Evolutionary conservation across 2,329 filamentous ascomycete genomes (phyloP).

Genomic region (Penicillium psychrosexuale): DNA sequence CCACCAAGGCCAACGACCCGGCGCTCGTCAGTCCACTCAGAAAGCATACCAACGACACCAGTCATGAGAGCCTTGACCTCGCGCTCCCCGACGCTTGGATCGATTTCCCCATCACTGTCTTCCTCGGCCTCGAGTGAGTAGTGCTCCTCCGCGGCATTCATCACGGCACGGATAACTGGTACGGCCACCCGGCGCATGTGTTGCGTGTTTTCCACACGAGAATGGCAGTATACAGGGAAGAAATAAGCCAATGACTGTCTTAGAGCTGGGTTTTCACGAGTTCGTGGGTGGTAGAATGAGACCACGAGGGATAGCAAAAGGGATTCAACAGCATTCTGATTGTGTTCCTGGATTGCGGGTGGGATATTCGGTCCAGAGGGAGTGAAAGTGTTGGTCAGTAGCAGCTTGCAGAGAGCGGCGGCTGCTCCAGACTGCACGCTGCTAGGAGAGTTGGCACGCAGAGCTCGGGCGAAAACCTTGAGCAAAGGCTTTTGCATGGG

Average conservation of each 20-base stretch:
- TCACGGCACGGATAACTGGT: constrained; percentile 68
- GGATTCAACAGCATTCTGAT: constrained; percentile 61
- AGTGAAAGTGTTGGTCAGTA: constrained; percentile 71
- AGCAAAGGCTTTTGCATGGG: constrained; percentile 62
- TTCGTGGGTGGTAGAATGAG: constrained; percentile 85
- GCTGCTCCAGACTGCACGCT: constrained; percentile 79
- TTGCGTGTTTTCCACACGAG: constrained; percentile 74
- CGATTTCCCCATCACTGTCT: constrained; percentile 69
- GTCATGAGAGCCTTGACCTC: constrained; percentile 56
- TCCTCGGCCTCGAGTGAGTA: constrained; percentile 71
- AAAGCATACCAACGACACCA: constrained; percentile 73
- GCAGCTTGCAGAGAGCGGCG: constrained; percentile 77
- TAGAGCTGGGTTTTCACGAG: constrained; percentile 73
- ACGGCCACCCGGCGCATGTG: constrained; percentile 74
- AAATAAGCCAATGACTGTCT: constrained; percentile 90
- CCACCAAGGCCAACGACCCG: constrained; percentile 65
- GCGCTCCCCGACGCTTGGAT: constrained; percentile 70
- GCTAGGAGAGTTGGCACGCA: constrained; percentile 67
- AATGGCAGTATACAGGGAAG: constrained; percentile 90
- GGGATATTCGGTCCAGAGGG: constrained; percentile 54
- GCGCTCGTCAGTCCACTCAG: constrained; percentile 93
- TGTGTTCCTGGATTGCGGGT: constrained; percentile 40
- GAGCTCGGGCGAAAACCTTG: constrained; percentile 80
- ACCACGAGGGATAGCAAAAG: constrained; percentile 82
- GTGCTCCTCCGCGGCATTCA: constrained; percentile 57